Evolutionary conservation across 2,329 filamentous ascomycete species (phyloP), one percentile per base, ranked within the genome.

Genomic region (Fonsecaea nubica): DNA sequence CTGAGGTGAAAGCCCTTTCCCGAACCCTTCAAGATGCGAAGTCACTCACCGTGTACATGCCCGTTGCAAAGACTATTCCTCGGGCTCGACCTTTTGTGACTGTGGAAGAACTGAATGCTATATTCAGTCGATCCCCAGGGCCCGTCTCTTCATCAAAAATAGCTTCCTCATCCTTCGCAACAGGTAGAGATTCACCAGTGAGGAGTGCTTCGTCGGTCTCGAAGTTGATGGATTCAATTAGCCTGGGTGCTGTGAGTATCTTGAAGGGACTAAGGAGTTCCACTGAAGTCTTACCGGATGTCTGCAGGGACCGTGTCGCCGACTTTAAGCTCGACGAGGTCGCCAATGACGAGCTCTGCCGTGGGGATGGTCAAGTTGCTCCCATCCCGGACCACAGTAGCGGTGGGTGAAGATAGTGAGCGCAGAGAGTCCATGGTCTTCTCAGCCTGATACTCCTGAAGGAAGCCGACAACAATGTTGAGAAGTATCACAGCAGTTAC

Each of bases 61-160:
- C 87, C 18, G 85, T 89, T 18, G 84, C 84, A 71, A 87, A 84
- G 12, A 88, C 86, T 62, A 89, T 82, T 63, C 86, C 87, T 36
- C 80, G 83, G 21, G 84, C 87, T 62, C 87, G 84, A 57, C 87
- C 87, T 68, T 87, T 86, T 12, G 86, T 88, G 58, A 89, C 85
- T 10, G 84, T 86, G 48, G 85, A 86, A 32, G 86, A 87, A 71
- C 85, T 86, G 75, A 85, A 89, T 1, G 84, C 85, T 56, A 89
- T 80, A 71, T 89, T 89, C 57, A 86, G 80, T 15, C 86, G 82
- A 74, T 89, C 87, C 48, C 86, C 87, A 53, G 85, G 80, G 1
- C 87, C 84, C 21, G 85, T 84, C 10, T 85, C 83, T 2, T 76
- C 74, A 4, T 80, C 77, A 68, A 87, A 87, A 59, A 82, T 81